phyloP scores from a whole-genome alignment of 306 rosid genomes.

The Cucumis melo region DNA sequence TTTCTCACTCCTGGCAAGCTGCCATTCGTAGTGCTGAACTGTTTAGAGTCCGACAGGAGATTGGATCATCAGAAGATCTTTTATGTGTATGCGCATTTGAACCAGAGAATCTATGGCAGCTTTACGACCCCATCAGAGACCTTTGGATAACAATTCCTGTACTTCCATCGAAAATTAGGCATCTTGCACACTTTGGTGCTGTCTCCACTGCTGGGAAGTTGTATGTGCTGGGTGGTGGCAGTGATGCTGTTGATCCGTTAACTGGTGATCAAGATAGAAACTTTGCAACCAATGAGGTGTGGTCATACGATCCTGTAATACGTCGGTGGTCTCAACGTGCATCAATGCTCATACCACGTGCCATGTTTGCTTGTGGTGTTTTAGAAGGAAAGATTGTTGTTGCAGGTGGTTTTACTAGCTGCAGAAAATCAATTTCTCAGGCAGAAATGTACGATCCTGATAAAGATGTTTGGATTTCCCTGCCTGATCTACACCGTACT shows the following conservation, averaged over 20 bases:
- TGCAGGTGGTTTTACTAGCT: constrained; percentile 94
- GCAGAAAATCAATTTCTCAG: constrained; percentile 81
- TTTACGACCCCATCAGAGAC: constrained; percentile 73
- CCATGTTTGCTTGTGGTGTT: constrained; percentile 95
- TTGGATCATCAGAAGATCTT: constrained; percentile 69
- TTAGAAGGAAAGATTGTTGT: constrained; percentile 84
- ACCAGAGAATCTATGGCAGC: constrained; percentile 94
- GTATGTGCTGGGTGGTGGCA: constrained; percentile 94
- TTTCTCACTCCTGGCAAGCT: constrained; percentile 79
- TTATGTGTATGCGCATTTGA: constrained; percentile 83
- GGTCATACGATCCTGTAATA: constrained; percentile 85
- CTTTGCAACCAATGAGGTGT: constrained; percentile 90
- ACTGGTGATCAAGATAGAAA: constrained; percentile 97
- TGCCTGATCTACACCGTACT: constrained; percentile 78
- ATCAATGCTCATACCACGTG: constrained; percentile 85
- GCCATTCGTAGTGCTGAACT: constrained; percentile 72
- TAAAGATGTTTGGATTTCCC: constrained; percentile 60
- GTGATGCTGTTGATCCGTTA: constrained; percentile 86
- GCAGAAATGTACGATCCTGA: constrained; percentile 93
- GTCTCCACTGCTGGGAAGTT: constrained; percentile 78
- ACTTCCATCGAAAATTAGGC: constrained; percentile 78
- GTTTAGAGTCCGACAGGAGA: constrained; percentile 66
- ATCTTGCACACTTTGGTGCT: constrained; percentile 81
- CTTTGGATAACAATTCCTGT: constrained; percentile 93
- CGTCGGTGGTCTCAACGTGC: constrained; percentile 68